Evolutionary conservation across 352 stramenopile species (phyloP).

Genomic region (Phytophthora palmivora): DNA sequence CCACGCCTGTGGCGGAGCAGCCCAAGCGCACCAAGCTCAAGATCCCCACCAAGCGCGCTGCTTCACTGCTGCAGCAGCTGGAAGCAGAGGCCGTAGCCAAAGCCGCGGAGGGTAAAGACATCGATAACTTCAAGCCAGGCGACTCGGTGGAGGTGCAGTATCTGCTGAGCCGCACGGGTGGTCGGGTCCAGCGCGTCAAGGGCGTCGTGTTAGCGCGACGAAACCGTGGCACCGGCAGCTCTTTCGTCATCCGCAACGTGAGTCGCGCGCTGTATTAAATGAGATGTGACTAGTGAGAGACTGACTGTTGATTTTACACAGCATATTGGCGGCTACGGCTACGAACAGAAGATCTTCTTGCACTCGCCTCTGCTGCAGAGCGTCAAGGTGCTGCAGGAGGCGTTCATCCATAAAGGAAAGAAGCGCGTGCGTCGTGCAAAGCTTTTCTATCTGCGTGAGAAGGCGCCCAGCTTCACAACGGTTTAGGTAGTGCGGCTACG

Average conservation of each 20-base stretch:
- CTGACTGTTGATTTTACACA: conserved; percentile 24
- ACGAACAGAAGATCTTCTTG: conserved; percentile 91
- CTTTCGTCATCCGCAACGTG: conserved; percentile 89
- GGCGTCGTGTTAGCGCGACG: conserved; percentile 82
- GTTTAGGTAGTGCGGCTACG: conserved; percentile 52
- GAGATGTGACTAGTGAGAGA: background rate
- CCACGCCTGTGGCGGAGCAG: conserved; percentile 22
- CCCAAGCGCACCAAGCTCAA: conserved; percentile 81
- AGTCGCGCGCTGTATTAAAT: conserved; percentile 22
- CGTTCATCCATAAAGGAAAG: conserved; percentile 93
- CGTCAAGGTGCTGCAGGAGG: conserved; percentile 88
- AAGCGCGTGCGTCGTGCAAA: conserved; percentile 91
- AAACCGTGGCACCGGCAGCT: conserved; percentile 84
- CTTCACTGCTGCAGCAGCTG: conserved; percentile 72
- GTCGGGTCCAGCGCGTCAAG: conserved; percentile 79
- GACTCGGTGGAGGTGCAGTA: conserved; percentile 87
- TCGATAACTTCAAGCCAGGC: conserved; percentile 77
- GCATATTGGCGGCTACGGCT: conserved; percentile 88
- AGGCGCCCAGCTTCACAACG: conserved; percentile 82
- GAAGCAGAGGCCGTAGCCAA: conserved; percentile 76
- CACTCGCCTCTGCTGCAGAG: conserved; percentile 89
- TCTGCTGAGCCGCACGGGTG: conserved; percentile 74
- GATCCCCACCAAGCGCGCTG: conserved; percentile 78
- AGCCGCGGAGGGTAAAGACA: conserved; percentile 63
- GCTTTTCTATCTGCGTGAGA: conserved; percentile 91